These are phyloP conservation scores for Carex sylvatica DNA, from an alignment of 202 grass and related monocot genomes.

Conservation along the genomic window DNA sequence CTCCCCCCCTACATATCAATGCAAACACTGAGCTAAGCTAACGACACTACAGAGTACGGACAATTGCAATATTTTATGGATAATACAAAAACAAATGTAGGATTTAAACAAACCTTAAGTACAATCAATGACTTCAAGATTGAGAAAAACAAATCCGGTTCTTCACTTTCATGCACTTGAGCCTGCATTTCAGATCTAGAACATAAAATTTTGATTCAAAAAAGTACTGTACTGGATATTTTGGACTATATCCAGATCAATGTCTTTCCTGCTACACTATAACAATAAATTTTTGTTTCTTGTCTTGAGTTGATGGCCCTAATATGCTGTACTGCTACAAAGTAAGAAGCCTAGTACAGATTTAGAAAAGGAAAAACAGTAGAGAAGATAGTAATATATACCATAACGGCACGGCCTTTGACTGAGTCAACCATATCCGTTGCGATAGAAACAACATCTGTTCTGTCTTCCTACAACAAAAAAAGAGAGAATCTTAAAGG, in stretches of 20 bases:
- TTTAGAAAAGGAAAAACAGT: background rate
- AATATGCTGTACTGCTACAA: background rate
- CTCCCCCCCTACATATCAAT: constrained; percentile 53
- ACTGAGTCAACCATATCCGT: constrained; percentile 52
- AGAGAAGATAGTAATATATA: constrained; percentile 17
- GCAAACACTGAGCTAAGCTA: constrained; percentile 15
- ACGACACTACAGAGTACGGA: background rate
- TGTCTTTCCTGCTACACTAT: background rate
- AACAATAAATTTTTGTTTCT: background rate
- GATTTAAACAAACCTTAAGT: constrained; percentile 50
- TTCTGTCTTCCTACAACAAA: constrained; percentile 53
- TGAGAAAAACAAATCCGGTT: constrained; percentile 64
- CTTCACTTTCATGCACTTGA: constrained; percentile 56
- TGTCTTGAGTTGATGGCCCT: background rate
- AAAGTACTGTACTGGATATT: constrained; percentile 10
- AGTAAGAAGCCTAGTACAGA: background rate
- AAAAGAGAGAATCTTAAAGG: constrained; percentile 24
- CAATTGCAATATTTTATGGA: constrained; percentile 11
- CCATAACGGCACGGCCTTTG: constrained; percentile 56
- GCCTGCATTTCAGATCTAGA: constrained; percentile 42
- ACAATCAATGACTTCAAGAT: constrained; percentile 68
- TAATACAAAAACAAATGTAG: constrained; percentile 2
- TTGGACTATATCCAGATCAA: background rate
- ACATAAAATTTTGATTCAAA: constrained; percentile 12
- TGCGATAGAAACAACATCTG: constrained; percentile 38